Base-by-base conservation (phyloP, 805 yeast genomes). In the Cyberlindnera xishuangbannaensis region DNA sequence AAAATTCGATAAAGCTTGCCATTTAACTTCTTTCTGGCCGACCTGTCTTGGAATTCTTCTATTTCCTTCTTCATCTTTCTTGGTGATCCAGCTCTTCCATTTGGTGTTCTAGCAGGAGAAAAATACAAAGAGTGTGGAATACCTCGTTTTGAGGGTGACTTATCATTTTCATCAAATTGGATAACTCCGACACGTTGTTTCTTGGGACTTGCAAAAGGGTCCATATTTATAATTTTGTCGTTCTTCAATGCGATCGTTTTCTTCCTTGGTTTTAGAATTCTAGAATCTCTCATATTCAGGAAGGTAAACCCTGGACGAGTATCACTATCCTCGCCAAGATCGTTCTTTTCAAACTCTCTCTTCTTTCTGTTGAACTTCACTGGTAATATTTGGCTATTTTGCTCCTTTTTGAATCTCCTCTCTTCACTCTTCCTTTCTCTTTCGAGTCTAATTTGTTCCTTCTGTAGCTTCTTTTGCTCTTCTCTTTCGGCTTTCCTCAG, bases 1-100 rank as follows among this genome's bases (percentile, higher is more conserved):
- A 45, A 15, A 6, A 41, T 20, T 14, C 23, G 39, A 15, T 49
- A 44, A 2, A 51, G 27, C 5, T 61, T 54, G 16, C 45, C 45
- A 15, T 61, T 52, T 0, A 83, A 76, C 37, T 69, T 52, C 42
- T 66, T 65, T 17, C 71, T 50, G 2, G 83, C 83, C 3, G 72
- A 61, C 27, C 53, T 50, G 36, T 75, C 72, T 21, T 50, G 53
- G 6, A 14, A n/a, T 6, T 37, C 41, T 19, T 33, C 36, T 5
- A 13, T 11, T 16, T 22, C 20, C 25, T 63, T 41, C 7, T 61
- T 69, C 1, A 48, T 15, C 4, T 77, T 78, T 10, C 73, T 66
- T 14, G 59, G 58, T 9, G 71, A 49, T 3, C 73, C 76, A 31
- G 64, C 66, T 35, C 66, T 47, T 1, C 75, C 75, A 38, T 55